These are phyloP conservation scores for Fraxinus latifolia DNA, from an alignment of 305 asterid genomes.

Conservation along the genomic window DNA sequence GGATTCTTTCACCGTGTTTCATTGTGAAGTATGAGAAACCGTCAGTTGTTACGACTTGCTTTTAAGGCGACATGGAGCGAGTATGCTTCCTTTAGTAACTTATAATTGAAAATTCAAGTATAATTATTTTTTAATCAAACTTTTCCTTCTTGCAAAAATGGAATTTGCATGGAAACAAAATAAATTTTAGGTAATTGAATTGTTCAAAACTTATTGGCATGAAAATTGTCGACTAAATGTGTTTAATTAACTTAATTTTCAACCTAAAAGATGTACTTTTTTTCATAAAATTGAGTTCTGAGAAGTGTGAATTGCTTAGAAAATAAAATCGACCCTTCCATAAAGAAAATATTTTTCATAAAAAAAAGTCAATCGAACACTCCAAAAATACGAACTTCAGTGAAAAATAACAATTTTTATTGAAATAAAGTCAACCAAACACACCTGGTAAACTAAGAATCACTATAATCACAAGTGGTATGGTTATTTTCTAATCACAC, in stretches of 20 bases:
- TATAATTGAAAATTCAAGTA: neutral
- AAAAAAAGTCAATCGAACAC: neutral
- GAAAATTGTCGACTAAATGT: neutral
- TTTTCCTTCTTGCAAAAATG: neutral
- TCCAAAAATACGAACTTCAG: too few species aligned
- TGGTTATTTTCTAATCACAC: neutral
- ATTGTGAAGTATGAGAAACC: neutral
- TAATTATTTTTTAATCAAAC: neutral
- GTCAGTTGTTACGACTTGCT: neutral
- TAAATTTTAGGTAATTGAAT: neutral
- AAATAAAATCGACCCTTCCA: neutral
- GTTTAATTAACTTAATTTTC: neutral
- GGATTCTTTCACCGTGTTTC: neutral
- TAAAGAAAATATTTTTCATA: neutral
- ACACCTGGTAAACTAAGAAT: neutral
- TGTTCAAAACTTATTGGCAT: neutral
- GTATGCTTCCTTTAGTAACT: neutral
- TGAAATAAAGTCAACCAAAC: neutral
- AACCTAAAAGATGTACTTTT: neutral
- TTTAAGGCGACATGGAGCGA: neutral
- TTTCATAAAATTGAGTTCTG: neutral
- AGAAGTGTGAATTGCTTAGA: neutral
- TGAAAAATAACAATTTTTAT: neutral
- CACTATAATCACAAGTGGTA: neutral
- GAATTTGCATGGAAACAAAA: neutral